These are phyloP conservation scores for Blastobotrys ciferrii DNA, from an alignment of 1,139 yeast species.

Conservation along the genomic window DNA sequence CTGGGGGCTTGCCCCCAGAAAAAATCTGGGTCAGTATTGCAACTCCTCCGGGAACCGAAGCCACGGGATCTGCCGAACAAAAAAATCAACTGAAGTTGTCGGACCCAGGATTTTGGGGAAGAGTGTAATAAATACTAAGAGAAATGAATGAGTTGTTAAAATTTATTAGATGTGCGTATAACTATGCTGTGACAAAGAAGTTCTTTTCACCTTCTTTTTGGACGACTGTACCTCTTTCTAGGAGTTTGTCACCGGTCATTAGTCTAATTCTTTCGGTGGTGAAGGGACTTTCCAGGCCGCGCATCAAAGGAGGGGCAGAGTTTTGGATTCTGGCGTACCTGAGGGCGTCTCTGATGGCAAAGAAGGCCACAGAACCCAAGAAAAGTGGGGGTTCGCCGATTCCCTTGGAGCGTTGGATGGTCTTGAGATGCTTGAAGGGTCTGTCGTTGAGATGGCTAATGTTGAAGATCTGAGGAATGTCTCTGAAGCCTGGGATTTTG, in stretches of 20 bases:
- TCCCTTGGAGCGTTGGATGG: conserved; percentile 45
- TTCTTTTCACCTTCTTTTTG: conserved; percentile 38
- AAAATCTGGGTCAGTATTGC: too few species aligned
- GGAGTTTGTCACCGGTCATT: conserved; percentile 39
- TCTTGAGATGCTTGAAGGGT: conserved; percentile 43
- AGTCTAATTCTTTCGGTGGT: conserved; percentile 45
- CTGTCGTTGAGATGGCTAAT: conserved; percentile 43
- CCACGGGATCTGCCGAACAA: too few species aligned
- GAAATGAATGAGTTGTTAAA: too few species aligned
- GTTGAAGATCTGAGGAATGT: conserved; percentile 44
- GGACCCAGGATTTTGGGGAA: too few species aligned
- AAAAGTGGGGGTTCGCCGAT: conserved; percentile 50
- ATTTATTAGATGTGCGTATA: not conserved
- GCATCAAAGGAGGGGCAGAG: conserved; percentile 27
- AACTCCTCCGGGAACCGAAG: too few species aligned
- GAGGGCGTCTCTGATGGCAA: conserved; percentile 47
- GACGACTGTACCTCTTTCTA: conserved; percentile 34
- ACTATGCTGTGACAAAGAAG: conserved; percentile 39
- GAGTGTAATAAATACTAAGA: too few species aligned
- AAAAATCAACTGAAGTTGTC: too few species aligned
- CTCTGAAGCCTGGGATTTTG: conserved; percentile 48
- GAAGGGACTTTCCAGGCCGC: conserved; percentile 37
- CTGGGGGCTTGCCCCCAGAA: too few species aligned
- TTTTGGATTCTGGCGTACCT: conserved; percentile 37
- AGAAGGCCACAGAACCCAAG: conserved; percentile 42